Evolutionary conservation across 2,329 filamentous ascomycete species (phyloP), one percentile per base, ranked within the genome.

Genomic region (Diaporthe sp.): DNA sequence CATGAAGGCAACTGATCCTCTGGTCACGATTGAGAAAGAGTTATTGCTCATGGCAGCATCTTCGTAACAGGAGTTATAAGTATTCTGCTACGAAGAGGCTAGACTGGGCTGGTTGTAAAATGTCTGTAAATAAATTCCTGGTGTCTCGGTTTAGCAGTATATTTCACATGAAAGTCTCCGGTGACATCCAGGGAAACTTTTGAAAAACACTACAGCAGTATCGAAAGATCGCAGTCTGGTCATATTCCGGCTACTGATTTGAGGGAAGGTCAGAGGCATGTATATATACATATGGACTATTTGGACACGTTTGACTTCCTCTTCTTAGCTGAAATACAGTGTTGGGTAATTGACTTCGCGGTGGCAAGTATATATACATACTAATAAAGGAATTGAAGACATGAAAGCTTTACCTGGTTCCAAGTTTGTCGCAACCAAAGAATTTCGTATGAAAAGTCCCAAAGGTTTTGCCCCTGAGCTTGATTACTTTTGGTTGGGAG

Each of bases 1-100:
- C 69, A 69, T 69, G 63, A 44, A 27, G 30, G 63, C 25, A 27
- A 19, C 25, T 17, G 42, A 69, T 51, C 63, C 63, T 27, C 63
- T 69, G 27, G 44, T 17, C 17, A 53, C 15, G n/a, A 51, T 69
- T 4, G 63, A 69, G n/a, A 69, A 51, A 12, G 63, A 69, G 44
- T 19, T 69, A 30, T 8, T 69, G 30, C 19, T n/a, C 19, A 56
- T 56, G 53, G 53, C 30, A n/a, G 53, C 53, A 30, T 56, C 53
- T 17, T 56, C 53, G 19, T 56, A 56, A 32, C 12, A n/a, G 7
- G 10, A 56, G 19, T 12, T 35, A 19, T 12, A 8, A 35, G 30
- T 15, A 56, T 32, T 56, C 30, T 35, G 17, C 19, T 35, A 1
- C 19, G 9, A 35, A 9, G 3, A 56, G 30, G 19, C 22, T 9